Percentiles rank a stretch among this genome's conserved stretches.
These are phyloP conservation scores for Stagonosporopsis vannaccii DNA, from an alignment of 2,329 filamentous ascomycete genomes.

Conservation along the genomic window DNA sequence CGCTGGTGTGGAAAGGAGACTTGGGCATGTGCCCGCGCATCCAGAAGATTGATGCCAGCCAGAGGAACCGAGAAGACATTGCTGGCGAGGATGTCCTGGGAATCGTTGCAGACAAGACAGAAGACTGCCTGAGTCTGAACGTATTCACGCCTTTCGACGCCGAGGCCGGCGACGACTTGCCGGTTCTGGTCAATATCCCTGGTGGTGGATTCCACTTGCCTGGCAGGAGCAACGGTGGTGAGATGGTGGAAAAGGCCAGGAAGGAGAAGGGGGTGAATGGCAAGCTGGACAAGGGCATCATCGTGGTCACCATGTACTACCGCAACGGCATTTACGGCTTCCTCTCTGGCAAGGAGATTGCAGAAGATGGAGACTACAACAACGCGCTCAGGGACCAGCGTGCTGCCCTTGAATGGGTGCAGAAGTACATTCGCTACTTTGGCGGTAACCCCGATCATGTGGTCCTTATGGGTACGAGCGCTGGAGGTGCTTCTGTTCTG, in stretches of 20 bases:
- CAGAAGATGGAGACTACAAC: conserved; percentile 46
- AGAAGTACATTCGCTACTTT: conserved; percentile 54
- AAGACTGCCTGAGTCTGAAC: conserved; percentile 55
- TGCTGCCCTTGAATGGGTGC: conserved; percentile 51
- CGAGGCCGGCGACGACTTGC: conserved; percentile 41
- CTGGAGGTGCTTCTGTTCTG: conserved; percentile 41
- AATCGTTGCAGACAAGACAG: conserved; percentile 35
- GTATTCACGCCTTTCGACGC: conserved; percentile 45
- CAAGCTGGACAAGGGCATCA: conserved; percentile 42
- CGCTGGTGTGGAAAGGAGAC: conserved; percentile 39
- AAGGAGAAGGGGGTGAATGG: conserved; percentile 34
- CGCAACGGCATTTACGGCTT: conserved; percentile 55
- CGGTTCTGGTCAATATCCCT: conserved; percentile 56
- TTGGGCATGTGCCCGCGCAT: conserved; percentile 46
- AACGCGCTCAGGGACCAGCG: conserved; percentile 49
- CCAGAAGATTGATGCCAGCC: conserved; percentile 41
- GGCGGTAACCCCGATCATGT: conserved; percentile 56
- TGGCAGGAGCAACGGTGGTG: conserved; percentile 40
- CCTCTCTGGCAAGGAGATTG: conserved; percentile 52
- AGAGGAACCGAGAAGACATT: conserved; percentile 38
- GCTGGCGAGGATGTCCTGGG: conserved; percentile 37
- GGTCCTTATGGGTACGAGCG: conserved; percentile 53
- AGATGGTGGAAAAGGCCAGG: conserved; percentile 42
- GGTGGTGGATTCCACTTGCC: conserved; percentile 54
- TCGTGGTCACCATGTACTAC: conserved; percentile 46